phyloP scores from a whole-genome alignment of 306 rosid genomes.

The Dicorynia guianensis region DNA sequence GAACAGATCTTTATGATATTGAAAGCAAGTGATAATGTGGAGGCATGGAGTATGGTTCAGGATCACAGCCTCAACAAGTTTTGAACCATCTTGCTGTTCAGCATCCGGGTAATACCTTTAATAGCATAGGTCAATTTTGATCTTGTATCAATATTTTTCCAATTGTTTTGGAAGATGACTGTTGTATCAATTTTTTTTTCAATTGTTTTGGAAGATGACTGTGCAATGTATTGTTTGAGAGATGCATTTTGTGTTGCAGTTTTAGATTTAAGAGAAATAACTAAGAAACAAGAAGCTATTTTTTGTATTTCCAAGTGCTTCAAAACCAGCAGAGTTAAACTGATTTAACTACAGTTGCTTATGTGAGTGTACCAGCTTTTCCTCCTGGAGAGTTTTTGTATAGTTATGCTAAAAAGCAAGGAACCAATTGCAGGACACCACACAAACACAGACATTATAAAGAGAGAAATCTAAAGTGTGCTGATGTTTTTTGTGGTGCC shows the following conservation, averaged over 20 bases:
- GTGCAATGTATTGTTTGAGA: slow-evolving; percentile 38
- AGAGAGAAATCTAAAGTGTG: no score
- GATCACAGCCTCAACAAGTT: slow-evolving; percentile 23
- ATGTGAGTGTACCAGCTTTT: neutral
- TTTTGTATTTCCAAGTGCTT: slow-evolving; percentile 31
- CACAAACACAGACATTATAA: no score
- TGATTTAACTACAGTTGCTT: slow-evolving; percentile 18
- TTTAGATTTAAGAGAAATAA: slow-evolving; percentile 37
- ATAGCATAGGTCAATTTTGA: slow-evolving; percentile 39
- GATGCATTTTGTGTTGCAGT: slow-evolving; percentile 25
- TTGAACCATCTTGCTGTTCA: slow-evolving; percentile 40
- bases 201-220: slow-evolving; percentile 32
- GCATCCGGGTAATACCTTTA: slow-evolving; percentile 40
- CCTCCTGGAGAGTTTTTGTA: neutral
- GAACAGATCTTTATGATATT: slow-evolving; percentile 73
- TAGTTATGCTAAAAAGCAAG: neutral
- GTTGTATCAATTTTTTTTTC: slow-evolving; percentile 37
- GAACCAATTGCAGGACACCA: no score
- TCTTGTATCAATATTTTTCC: slow-evolving; percentile 35
- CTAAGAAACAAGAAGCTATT: slow-evolving; percentile 29
- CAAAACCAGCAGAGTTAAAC: slow-evolving; percentile 7
- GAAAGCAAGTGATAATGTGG: slow-evolving; percentile 72
- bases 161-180: slow-evolving; percentile 32
- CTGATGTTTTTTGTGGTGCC: no score
- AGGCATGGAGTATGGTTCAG: slow-evolving; percentile 31